A percentile compares a stretch with the other conserved stretches of the same genome.
Conservation (phyloP, 768 basidiomycete species). For the Lactarius sp. region DNA sequence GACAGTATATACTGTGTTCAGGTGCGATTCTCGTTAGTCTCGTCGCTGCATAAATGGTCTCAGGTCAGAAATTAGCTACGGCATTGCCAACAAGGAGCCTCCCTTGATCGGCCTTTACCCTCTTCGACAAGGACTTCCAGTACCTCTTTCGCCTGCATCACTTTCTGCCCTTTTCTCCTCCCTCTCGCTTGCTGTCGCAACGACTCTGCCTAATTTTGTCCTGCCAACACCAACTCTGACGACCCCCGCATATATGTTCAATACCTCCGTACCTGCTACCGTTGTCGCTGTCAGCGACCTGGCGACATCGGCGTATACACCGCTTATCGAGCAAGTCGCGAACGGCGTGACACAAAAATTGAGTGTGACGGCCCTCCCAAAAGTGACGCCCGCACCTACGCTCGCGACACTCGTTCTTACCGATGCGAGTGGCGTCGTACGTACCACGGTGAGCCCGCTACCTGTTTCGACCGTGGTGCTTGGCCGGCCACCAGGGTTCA, state of each 20-base stretch:
- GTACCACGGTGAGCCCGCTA: slow-evolving; percentile 51
- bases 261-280: slow-evolving; percentile 49
- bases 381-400: slow-evolving; percentile 46
- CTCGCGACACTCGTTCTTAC: slow-evolving; percentile 55
- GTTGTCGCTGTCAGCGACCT: slow-evolving; percentile 54
- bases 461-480: slow-evolving; percentile 46
- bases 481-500: slow-evolving; percentile 57
- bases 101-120: slow-evolving; percentile 77
- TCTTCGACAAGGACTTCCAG: slow-evolving; percentile 40
- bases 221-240: slow-evolving; percentile 60
- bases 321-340: slow-evolving; percentile 38
- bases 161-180: slow-evolving; percentile 55
- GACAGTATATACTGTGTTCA: slow-evolving; percentile 76
- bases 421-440: slow-evolving; percentile 45
- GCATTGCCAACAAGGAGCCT: slow-evolving; percentile 66
- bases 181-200: slow-evolving; percentile 57
- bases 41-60: not conserved
- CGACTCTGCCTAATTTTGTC: slow-evolving; percentile 67
- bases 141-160: slow-evolving; percentile 34
- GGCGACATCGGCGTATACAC: slow-evolving; percentile 65
- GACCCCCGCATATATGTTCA: slow-evolving; percentile 63
- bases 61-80: slow-evolving; percentile 45
- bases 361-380: slow-evolving; percentile 54
- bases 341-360: slow-evolving; percentile 30
- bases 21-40: slow-evolving; percentile 37